Evolutionary conservation across 2,329 filamentous ascomycete genomes (phyloP).

Genomic region (Aspergillus melleus): DNA sequence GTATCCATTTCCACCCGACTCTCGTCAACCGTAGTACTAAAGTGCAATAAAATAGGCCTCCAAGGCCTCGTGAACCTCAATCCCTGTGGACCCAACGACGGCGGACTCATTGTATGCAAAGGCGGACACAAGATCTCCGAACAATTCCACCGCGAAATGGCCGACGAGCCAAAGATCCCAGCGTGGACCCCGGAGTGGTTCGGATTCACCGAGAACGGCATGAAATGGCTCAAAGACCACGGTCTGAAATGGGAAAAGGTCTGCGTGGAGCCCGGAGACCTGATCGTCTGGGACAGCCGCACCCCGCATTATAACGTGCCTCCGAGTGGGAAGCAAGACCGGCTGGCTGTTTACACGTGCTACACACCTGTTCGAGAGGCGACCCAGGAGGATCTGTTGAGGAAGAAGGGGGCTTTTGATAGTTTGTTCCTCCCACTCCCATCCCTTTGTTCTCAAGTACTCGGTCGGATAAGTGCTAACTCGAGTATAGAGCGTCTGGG

Average conservation of each 20-base stretch:
- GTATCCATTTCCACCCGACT: no score
- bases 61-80: conserved; percentile 53
- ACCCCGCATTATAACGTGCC: conserved; percentile 44
- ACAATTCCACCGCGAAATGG: conserved; percentile 32
- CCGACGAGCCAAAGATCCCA: conserved; percentile 26
- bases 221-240: conserved; percentile 35
- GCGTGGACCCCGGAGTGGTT: conserved; percentile 34
- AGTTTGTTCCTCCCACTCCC: conserved; percentile 2
- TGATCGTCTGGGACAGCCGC: conserved; percentile 45
- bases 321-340: conserved; percentile 28
- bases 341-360: conserved; percentile 42
- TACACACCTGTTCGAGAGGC: conserved; percentile 44
- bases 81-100: conserved; percentile 38
- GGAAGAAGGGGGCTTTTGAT: conserved; percentile 47
- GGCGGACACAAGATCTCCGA: conserved; percentile 32
- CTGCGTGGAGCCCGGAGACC: conserved; percentile 45
- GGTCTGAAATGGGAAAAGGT: conserved; percentile 37
- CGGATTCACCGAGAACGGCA: conserved; percentile 28
- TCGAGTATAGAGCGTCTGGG: conserved; percentile 25
- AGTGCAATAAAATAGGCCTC: neutral
- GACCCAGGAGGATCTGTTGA: conserved; percentile 42
- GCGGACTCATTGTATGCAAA: conserved; percentile 37
- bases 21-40: no score
- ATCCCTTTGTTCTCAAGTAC: no score
- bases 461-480: neutral